Evolutionary conservation across 73 alveolate species (phyloP), one percentile per base, ranked within the genome.

Genomic region (Uronychia setigera): DNA sequence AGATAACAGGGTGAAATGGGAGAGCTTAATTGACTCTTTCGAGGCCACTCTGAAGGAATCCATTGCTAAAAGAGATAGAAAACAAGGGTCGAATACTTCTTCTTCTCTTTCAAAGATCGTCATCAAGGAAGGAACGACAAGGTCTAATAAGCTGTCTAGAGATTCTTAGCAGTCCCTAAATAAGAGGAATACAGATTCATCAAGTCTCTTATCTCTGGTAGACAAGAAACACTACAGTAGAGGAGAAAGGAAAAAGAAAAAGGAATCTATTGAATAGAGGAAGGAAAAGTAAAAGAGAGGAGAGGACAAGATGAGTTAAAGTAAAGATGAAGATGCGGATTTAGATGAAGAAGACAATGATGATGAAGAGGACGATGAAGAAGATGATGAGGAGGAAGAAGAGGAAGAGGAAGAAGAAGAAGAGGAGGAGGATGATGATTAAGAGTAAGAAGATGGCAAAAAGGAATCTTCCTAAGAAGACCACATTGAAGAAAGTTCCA

Each of bases 1-100:
- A 33, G 81, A 58, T 1, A 85, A 85, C 32, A 85, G 79, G 81
- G 31, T 1, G 35, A 79, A 79, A 59, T 85, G 91, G 91, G 46
- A 32, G 26, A 35, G 32, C 28, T 25, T 85, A 74, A 29, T 76
- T 26, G 91, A 85, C 57, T 76, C 76, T 31, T 85, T 74, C 32
- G 91, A 85, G 19, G 30, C 31, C n/a, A 46, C 67, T 19, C 67
- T 46, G 19, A 46, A 46, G 19, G 67, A 46, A 5, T 11, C 19
- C 67, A 46, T 11, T 46, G 5, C 19, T 5, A 46, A 46, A 19
- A 46, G 67, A 19, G 67, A 46, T 11, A 46, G 19, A 46, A 19
- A 19, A 46, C n/a, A 19, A 46, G 67, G n/a, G n/a, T 46, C 67
- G 19, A 19, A 19, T 5, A 11, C 67, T 46, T 46, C 67, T 46